Evolutionary conservation across 2,329 filamentous ascomycete species (phyloP).

Genomic region (Fusarium sp.): DNA sequence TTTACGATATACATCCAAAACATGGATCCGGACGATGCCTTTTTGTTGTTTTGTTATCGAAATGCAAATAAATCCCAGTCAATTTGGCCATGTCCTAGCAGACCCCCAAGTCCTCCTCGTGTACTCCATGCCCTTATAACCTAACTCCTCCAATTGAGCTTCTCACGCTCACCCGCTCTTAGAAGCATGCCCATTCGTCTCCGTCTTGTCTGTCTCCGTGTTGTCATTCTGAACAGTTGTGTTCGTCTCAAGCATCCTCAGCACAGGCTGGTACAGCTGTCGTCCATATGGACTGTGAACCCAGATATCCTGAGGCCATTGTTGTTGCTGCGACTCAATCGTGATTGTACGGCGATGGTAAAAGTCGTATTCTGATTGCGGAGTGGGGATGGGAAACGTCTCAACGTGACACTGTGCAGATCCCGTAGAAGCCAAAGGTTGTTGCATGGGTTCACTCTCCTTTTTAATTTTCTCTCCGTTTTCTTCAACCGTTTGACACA

Average conservation of each 20-base stretch:
- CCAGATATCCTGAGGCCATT: conserved; percentile 37
- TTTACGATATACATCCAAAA: no score
- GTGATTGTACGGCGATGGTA: conserved; percentile 19
- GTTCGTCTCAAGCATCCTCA: not conserved
- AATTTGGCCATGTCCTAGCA: not conserved
- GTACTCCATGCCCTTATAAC: no score
- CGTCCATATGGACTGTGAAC: conserved; percentile 18
- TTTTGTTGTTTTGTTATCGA: not conserved
- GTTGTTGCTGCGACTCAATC: not conserved
- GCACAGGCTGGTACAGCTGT: conserved; percentile 30
- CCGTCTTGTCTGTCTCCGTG: no score
- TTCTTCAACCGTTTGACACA: not conserved
- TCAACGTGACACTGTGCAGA: not conserved
- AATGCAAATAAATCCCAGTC: not conserved
- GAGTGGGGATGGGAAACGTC: conserved; percentile 4
- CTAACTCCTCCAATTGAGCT: no score
- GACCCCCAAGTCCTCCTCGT: not conserved
- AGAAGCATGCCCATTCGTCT: not conserved
- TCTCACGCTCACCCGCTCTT: not conserved
- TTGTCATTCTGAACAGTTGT: not conserved
- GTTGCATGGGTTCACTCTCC: not conserved
- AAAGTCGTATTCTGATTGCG: not conserved
- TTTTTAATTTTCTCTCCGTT: not conserved
- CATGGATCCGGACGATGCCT: no score
- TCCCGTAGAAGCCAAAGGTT: not conserved